phyloP scores from a whole-genome alignment of 345 rosid species.

The Microcos paniculata region DNA sequence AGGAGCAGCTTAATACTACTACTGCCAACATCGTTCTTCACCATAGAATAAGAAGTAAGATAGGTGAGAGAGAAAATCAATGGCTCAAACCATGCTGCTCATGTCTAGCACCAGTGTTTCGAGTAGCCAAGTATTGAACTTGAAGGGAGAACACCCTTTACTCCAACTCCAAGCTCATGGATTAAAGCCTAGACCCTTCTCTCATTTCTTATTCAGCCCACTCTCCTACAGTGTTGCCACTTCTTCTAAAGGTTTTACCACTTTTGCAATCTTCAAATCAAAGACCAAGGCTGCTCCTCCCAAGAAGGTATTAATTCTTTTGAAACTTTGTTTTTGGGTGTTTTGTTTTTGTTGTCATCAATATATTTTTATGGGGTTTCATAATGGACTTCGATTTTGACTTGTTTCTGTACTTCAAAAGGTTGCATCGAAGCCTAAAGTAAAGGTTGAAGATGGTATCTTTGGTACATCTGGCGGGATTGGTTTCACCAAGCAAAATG shows the following conservation, averaged over 20 bases:
- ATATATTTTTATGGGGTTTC: neutral
- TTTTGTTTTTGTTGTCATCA: neutral
- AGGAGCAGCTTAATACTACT: neutral
- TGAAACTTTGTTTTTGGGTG: neutral
- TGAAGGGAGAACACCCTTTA: slow-evolving; percentile 47
- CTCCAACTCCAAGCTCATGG: slow-evolving; percentile 53
- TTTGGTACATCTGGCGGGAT: slow-evolving; percentile 97
- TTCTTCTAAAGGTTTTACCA: slow-evolving; percentile 30
- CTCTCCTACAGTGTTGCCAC: slow-evolving; percentile 25
- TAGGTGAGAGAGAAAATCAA: slow-evolving; percentile 7
- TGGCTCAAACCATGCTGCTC: slow-evolving; percentile 91
- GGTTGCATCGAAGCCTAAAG: slow-evolving; percentile 41
- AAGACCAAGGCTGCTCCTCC: slow-evolving; percentile 76
- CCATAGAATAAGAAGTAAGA: no score
- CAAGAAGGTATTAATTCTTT: slow-evolving; percentile 48
- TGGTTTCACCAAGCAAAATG: slow-evolving; percentile 93
- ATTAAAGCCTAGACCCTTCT: slow-evolving; percentile 42
- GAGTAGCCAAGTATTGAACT: slow-evolving; percentile 32
- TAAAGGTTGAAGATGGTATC: slow-evolving; percentile 81
- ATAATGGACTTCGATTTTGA: neutral
- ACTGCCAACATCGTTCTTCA: neutral
- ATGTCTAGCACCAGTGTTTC: slow-evolving; percentile 69
- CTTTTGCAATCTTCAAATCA: slow-evolving; percentile 76
- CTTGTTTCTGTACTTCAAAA: slow-evolving; percentile 2
- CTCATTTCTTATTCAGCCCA: slow-evolving; percentile 37